These are phyloP conservation scores for Thyridium curvatum DNA, from an alignment of 2,329 filamentous ascomycete species.

Conservation along the genomic window DNA sequence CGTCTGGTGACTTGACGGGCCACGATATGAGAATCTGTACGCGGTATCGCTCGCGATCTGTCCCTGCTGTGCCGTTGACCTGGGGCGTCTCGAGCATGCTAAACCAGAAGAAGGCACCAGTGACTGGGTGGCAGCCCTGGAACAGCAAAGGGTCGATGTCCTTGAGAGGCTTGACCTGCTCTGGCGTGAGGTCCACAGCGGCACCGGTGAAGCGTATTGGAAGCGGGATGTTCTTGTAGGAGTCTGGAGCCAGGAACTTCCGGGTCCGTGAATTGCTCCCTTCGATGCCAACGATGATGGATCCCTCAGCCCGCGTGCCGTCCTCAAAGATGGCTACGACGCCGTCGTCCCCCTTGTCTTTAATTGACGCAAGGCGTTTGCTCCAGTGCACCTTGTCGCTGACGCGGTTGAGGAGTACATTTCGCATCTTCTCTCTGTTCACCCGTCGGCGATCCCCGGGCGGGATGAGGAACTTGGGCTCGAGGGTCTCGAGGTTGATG, in stretches of 20 bases:
- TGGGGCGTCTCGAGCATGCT: slow-evolving; percentile 34
- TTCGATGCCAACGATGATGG: slow-evolving; percentile 31
- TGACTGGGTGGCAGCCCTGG: slow-evolving; percentile 44
- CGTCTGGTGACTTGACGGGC: slow-evolving; percentile 23
- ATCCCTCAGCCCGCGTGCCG: slow-evolving; percentile 22
- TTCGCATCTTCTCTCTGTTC: slow-evolving; percentile 25
- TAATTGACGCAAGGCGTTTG: slow-evolving; percentile 20
- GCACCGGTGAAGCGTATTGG: slow-evolving; percentile 31
- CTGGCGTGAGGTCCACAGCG: slow-evolving; percentile 26
- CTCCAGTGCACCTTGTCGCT: slow-evolving; percentile 22
- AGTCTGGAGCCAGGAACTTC: slow-evolving; percentile 22
- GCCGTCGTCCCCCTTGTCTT: slow-evolving; percentile 13
- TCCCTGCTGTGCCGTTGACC: slow-evolving; percentile 25
- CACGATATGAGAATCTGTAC: slow-evolving; percentile 41
- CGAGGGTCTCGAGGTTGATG: slow-evolving; percentile 2
- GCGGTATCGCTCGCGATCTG: slow-evolving; percentile 24
- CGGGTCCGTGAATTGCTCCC: slow-evolving; percentile 30
- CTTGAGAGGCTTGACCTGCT: slow-evolving; percentile 30
- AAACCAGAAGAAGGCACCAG: slow-evolving; percentile 44
- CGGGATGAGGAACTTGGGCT: slow-evolving; percentile 28
- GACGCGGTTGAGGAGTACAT: slow-evolving; percentile 17
- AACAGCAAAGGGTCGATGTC: slow-evolving; percentile 48
- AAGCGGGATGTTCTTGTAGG: slow-evolving; percentile 23
- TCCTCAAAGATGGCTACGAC: slow-evolving; percentile 22
- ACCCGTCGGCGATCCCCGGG: slow-evolving; percentile 27